Evolutionary conservation across 1,284 basidiomycete genomes (phyloP).

Genomic region (Malassezia brasiliensis): DNA sequence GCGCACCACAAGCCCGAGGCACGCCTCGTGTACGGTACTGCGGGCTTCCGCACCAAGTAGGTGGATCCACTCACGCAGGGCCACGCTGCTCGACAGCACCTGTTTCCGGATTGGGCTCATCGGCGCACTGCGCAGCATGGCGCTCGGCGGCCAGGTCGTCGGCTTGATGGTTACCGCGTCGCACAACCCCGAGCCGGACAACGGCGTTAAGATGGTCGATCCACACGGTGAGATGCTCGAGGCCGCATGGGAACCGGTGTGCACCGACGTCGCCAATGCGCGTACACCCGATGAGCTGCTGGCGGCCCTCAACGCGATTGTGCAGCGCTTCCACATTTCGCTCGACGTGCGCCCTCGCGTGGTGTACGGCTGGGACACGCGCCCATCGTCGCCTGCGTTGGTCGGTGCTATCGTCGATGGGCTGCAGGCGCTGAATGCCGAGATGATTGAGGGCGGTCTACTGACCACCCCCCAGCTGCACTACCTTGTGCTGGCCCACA

Average conservation of each 20-base stretch:
- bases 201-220: constrained; percentile 96
- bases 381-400: constrained; percentile 76
- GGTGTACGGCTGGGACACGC: constrained; percentile 84
- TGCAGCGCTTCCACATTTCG: constrained; percentile 66
- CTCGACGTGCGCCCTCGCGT: constrained; percentile 67
- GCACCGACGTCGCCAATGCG: constrained; percentile 82
- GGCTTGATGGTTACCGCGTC: constrained; percentile 99
- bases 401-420: constrained; percentile 74
- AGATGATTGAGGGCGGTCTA: constrained; percentile 56
- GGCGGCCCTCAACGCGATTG: constrained; percentile 58
- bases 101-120: constrained; percentile 86
- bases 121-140: constrained; percentile 80
- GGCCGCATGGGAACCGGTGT: constrained; percentile 79
- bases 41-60: constrained; percentile 73
- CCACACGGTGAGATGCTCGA: constrained; percentile 99
- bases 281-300: constrained; percentile 64
- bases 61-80: constrained; percentile 39
- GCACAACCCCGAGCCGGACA: constrained; percentile 97
- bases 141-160: constrained; percentile 75
- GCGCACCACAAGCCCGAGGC: constrained; percentile 51
- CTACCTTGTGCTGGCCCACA: constrained; percentile 82
- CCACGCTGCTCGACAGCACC: constrained; percentile 72
- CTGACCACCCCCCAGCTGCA: constrained; percentile 92
- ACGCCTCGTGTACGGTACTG: constrained; percentile 78
- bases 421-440: constrained; percentile 57